Percentiles rank a stretch among this genome's conserved stretches.
phyloP scores from a whole-genome alignment of 306 rosid species.

The Alnus glutinosa region DNA sequence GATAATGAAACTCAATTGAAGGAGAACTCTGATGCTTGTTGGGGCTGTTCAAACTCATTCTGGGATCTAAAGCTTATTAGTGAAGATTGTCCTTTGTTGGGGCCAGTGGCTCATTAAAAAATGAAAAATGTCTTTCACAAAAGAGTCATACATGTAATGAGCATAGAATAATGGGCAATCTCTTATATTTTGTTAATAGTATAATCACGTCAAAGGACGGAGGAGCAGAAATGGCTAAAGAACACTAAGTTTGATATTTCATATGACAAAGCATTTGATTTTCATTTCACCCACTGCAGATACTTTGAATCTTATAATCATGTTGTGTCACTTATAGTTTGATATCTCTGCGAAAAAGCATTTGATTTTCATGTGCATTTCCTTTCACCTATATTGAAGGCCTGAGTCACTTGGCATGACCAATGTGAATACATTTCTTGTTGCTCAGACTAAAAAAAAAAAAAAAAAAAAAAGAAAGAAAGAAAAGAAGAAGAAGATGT shows the following conservation, averaged over 20 bases:
- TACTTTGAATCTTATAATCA: too few relatives aligned
- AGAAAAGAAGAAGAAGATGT: too few relatives aligned
- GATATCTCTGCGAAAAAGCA: too few relatives aligned
- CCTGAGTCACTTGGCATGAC: too few relatives aligned
- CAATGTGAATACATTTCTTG: too few relatives aligned
- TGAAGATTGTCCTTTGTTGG: not conserved
- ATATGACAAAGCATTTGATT: not conserved
- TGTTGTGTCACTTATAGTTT: too few relatives aligned
- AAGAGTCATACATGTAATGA: not conserved
- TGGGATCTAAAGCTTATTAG: not conserved
- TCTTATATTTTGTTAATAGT: not conserved
- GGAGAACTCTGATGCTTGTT: not conserved
- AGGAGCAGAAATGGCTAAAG: not conserved
- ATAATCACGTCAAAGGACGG: not conserved
- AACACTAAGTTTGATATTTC: not conserved
- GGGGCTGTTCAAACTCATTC: not conserved
- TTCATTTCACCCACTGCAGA: not conserved
- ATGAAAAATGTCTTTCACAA: not conserved
- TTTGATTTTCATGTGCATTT: too few relatives aligned
- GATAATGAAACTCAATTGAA: not conserved
- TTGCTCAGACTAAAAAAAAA: too few relatives aligned
- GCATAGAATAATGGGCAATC: not conserved
- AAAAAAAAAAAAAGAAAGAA: too few relatives aligned
- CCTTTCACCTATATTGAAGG: too few relatives aligned
- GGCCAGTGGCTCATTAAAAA: not conserved